A percentile compares a stretch with the other conserved stretches of the same genome.
These are phyloP conservation scores for Aspergillus jensenii DNA, from an alignment of 2,329 filamentous ascomycete species.

Conservation along the genomic window DNA sequence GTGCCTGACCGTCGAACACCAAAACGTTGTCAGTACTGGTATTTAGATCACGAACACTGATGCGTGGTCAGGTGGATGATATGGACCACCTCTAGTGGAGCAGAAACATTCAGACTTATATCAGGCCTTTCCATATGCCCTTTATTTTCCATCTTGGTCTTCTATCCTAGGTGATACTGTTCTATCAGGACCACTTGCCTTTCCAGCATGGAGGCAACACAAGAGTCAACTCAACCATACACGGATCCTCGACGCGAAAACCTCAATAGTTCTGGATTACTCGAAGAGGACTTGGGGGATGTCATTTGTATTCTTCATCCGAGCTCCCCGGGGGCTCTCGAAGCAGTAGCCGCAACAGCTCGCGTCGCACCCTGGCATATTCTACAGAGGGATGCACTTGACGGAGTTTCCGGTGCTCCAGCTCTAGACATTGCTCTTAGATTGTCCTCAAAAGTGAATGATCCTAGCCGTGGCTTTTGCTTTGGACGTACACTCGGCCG, in stretches of 20 bases:
- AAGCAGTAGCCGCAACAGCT: slow-evolving; percentile 64
- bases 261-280: slow-evolving; percentile 78
- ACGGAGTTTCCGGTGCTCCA: slow-evolving; percentile 38
- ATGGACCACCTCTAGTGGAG: slow-evolving; percentile 23
- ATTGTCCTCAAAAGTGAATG: slow-evolving; percentile 71
- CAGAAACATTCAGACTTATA: slow-evolving; percentile 4
- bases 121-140: slow-evolving; percentile 22
- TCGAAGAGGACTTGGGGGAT: slow-evolving; percentile 78
- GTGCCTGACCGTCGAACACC: neutral
- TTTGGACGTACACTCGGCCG: slow-evolving; percentile 75
- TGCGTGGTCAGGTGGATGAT: slow-evolving; percentile 13
- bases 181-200: neutral
- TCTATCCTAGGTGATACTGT: slow-evolving; percentile 17
- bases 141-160: slow-evolving; percentile 14
- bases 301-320: slow-evolving; percentile 88
- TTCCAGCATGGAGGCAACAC: slow-evolving; percentile 49
- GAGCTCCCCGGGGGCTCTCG: slow-evolving; percentile 68
- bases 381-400: slow-evolving; percentile 50
- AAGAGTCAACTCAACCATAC: slow-evolving; percentile 72
- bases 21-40: neutral
- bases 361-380: slow-evolving; percentile 58
- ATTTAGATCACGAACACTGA: slow-evolving; percentile 12
- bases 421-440: slow-evolving; percentile 71
- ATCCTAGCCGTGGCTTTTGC: slow-evolving; percentile 70
- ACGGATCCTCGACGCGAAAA: slow-evolving; percentile 78